Percentiles rank a stretch among this genome's conserved stretches.
These are phyloP conservation scores for Plantago ovata DNA, from an alignment of 257 asterid genomes.

Conservation along the genomic window DNA sequence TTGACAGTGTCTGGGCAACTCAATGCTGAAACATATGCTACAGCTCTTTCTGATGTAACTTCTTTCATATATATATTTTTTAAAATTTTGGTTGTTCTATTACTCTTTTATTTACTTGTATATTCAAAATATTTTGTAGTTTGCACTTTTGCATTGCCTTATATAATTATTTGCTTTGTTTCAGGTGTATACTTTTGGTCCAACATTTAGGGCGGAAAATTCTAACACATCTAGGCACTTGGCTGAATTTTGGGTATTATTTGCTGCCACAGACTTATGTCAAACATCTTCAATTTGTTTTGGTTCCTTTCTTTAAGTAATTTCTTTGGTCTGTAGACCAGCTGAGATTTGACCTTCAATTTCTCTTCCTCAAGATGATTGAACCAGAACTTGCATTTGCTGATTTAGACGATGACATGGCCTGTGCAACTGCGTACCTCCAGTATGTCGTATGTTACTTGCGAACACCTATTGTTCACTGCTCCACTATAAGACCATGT, in stretches of 20 bases:
- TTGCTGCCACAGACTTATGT: conserved; percentile 2
- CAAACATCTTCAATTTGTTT: conserved; percentile 3
- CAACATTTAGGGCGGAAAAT: conserved; percentile 98
- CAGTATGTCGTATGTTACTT: conserved; percentile 99
- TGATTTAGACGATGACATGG: conserved; percentile 97
- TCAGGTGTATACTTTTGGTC: conserved; percentile 98
- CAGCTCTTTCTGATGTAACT: conserved; percentile 89
- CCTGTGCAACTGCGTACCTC: conserved; percentile 99
- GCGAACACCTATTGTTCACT: conserved; percentile 34
- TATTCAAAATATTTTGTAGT: conserved; percentile 7
- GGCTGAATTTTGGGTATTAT: conserved; percentile 91
- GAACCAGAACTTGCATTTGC: conserved; percentile 99
- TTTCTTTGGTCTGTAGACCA: conserved; percentile 14
- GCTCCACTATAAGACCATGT: conserved; percentile 4
- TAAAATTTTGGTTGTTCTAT: not conserved
- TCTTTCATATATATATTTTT: conserved; percentile 13
- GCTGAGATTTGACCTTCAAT: conserved; percentile 22
- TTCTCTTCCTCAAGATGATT: conserved; percentile 66
- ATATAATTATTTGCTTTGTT: conserved; percentile 18
- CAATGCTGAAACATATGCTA: conserved; percentile 96
- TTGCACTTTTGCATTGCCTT: conserved; percentile 14
- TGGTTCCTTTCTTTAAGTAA: conserved; percentile 6
- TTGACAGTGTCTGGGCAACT: conserved; percentile 97
- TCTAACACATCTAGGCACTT: conserved; percentile 94
- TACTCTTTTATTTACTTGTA: too few relatives aligned